These are phyloP conservation scores for Pseudogymnoascus sp. DNA, from an alignment of 2,329 filamentous ascomycete genomes.

Conservation along the genomic window DNA sequence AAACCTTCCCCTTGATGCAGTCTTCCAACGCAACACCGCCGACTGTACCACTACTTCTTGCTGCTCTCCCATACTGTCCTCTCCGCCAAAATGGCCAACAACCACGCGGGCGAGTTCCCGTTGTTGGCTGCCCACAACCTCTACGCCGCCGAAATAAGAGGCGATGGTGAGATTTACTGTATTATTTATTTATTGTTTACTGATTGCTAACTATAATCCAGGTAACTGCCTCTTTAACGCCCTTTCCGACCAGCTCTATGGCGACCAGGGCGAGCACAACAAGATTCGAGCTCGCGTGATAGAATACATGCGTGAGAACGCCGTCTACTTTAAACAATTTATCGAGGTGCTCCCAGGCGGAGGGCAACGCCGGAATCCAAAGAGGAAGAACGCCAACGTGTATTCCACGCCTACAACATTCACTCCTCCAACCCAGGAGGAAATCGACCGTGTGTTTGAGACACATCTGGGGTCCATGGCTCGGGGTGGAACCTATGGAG, in stretches of 20 bases:
- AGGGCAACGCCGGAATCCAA: slow-evolving; percentile 46
- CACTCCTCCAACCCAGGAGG: slow-evolving; percentile 42
- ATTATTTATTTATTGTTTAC: slow-evolving; percentile 10
- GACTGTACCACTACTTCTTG: not conserved
- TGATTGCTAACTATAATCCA: slow-evolving; percentile 29
- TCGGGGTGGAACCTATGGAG: slow-evolving; percentile 52
- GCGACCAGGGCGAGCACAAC: slow-evolving; percentile 46
- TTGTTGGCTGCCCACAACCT: slow-evolving; percentile 48
- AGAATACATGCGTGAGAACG: slow-evolving; percentile 51
- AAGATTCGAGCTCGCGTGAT: slow-evolving; percentile 52
- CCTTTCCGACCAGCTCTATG: slow-evolving; percentile 58
- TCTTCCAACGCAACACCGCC: slow-evolving; percentile 7
- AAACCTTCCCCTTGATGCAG: not conserved
- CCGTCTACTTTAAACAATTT: slow-evolving; percentile 57
- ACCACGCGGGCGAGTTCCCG: slow-evolving; percentile 40
- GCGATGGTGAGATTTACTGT: slow-evolving; percentile 47
- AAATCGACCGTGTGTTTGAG: slow-evolving; percentile 44
- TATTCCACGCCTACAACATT: slow-evolving; percentile 37
- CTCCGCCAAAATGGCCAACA: slow-evolving; percentile 7
- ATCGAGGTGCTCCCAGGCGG: slow-evolving; percentile 45
- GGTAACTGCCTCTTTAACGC: slow-evolving; percentile 65
- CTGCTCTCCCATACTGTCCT: not conserved
- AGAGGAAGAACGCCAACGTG: slow-evolving; percentile 42
- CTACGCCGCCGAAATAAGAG: slow-evolving; percentile 49
- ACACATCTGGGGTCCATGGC: slow-evolving; percentile 52